Percentiles rank a stretch among this genome's conserved stretches.
Evolutionary conservation across 2,329 filamentous ascomycete genomes (phyloP).

Genomic region (Alternaria consortialis): DNA sequence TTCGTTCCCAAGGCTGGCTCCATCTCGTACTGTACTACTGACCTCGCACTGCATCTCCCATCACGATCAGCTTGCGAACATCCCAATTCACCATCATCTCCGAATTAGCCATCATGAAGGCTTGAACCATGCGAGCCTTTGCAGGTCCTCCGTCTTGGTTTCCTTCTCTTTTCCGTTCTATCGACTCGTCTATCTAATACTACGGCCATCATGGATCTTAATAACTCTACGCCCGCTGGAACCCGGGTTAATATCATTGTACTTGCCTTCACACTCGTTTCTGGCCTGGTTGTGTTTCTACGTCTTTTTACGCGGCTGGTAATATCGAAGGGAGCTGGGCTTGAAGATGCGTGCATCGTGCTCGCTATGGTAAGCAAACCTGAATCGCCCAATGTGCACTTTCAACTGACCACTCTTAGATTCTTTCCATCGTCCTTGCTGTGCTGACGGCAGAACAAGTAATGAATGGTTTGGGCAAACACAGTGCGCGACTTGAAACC

Average conservation of each 20-base stretch:
- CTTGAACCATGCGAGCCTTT: conserved; percentile 9
- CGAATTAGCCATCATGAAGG: neutral
- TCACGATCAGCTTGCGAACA: neutral
- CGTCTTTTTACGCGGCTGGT: conserved; percentile 42
- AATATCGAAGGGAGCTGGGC: conserved; percentile 35
- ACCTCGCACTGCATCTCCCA: conserved; percentile 3
- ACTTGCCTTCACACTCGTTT: conserved; percentile 44
- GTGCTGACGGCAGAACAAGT: conserved; percentile 40
- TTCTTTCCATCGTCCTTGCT: conserved; percentile 38
- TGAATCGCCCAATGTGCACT: neutral
- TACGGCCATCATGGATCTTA: conserved; percentile 8
- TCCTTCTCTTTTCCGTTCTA: conserved; percentile 14
- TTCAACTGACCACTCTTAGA: conserved; percentile 26
- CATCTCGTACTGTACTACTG: neutral
- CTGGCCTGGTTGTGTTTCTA: conserved; percentile 41
- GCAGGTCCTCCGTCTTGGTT: conserved; percentile 2
- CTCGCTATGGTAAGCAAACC: conserved; percentile 42
- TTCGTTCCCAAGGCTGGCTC: neutral
- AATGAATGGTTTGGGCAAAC: conserved; percentile 43
- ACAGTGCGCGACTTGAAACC: conserved; percentile 23
- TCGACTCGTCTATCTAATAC: conserved; percentile 2
- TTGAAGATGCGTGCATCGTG: conserved; percentile 43
- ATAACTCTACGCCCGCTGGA: conserved; percentile 38
- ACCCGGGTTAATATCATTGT: conserved; percentile 43
- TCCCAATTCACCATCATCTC: neutral